phyloP scores from a whole-genome alignment of 306 rosid genomes.

The Vigna radiata region DNA sequence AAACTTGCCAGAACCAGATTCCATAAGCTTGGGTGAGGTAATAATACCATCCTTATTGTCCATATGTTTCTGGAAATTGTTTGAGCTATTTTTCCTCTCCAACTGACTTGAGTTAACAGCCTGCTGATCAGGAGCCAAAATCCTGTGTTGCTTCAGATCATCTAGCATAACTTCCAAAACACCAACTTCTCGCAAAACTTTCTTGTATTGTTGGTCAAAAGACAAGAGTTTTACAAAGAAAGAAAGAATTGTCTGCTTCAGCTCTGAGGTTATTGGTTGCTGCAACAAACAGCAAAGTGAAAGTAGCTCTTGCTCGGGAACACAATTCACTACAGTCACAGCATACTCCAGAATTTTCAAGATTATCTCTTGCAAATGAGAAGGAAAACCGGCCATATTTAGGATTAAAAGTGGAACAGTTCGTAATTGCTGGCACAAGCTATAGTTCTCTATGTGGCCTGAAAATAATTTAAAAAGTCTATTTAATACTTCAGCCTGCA shows the following conservation, averaged over 20 bases:
- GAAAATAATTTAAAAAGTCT: constrained; percentile 97
- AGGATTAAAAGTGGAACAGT: constrained; percentile 96
- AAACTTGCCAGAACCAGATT: constrained; percentile 82
- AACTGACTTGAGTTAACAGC: constrained; percentile 54
- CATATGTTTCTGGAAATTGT: constrained; percentile 79
- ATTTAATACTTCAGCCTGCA: constrained; percentile 96
- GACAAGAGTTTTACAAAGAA: constrained; percentile 96
- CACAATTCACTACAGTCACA: constrained; percentile 97
- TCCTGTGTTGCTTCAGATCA: constrained; percentile 88
- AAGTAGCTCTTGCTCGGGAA: constrained; percentile 98
- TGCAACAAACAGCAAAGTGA: constrained; percentile 98
- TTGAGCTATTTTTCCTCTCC: constrained; percentile 72
- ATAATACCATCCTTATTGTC: constrained; percentile 82
- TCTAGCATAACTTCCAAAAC: constrained; percentile 94
- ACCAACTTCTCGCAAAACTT: constrained; percentile 99
- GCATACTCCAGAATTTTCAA: constrained; percentile 99
- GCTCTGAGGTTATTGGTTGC: constrained; percentile 89
- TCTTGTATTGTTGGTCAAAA: constrained; percentile 97
- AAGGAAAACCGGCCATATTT: constrained; percentile 92
- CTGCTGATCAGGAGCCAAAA: constrained; percentile 69
- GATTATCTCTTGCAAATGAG: constrained; percentile 86
- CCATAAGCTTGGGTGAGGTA: constrained; percentile 81
- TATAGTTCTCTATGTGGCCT: constrained; percentile 93
- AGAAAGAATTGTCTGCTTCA: constrained; percentile 89
- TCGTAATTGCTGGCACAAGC: constrained; percentile 91